These are phyloP conservation scores for Begonia masoniana DNA, from an alignment of 306 rosid species.

Conservation along the genomic window DNA sequence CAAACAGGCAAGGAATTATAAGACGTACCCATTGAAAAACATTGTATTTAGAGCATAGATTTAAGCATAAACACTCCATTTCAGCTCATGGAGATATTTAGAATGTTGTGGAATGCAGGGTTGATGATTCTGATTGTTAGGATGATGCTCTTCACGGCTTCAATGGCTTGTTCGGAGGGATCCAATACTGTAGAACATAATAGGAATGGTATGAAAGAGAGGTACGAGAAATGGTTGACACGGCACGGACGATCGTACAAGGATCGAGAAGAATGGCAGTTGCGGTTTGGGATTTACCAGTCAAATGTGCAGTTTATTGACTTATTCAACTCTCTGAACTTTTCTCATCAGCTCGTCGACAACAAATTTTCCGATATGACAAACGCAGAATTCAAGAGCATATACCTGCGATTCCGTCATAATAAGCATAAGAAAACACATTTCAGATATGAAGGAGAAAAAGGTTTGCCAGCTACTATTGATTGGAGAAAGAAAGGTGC, in stretches of 20 bases:
- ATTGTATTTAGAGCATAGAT: conserved; percentile 1
- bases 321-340: conserved; percentile 34
- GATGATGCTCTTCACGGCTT: conserved; percentile 24
- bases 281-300: conserved; percentile 42
- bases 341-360: conserved; percentile 44
- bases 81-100: conserved; percentile 25
- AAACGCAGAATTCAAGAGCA: conserved; percentile 31
- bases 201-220: conserved; percentile 18
- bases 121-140: conserved; percentile 20
- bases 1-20: background rate
- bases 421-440: background rate
- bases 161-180: conserved; percentile 13
- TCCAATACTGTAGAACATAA: conserved; percentile 8
- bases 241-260: conserved; percentile 19
- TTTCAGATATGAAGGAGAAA: conserved; percentile 18
- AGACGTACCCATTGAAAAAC: background rate
- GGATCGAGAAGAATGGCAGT: conserved; percentile 32
- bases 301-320: conserved; percentile 34
- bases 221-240: conserved; percentile 42
- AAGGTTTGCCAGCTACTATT: conserved; percentile 20
- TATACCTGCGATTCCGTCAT: conserved; percentile 24
- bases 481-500: conserved; percentile 69
- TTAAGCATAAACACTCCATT: conserved; percentile 3
- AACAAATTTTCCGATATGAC: conserved; percentile 60
- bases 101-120: conserved; percentile 11